Conservation (phyloP, 495 filamentous ascomycete genomes). For the Cryomyces minteri region DNA sequence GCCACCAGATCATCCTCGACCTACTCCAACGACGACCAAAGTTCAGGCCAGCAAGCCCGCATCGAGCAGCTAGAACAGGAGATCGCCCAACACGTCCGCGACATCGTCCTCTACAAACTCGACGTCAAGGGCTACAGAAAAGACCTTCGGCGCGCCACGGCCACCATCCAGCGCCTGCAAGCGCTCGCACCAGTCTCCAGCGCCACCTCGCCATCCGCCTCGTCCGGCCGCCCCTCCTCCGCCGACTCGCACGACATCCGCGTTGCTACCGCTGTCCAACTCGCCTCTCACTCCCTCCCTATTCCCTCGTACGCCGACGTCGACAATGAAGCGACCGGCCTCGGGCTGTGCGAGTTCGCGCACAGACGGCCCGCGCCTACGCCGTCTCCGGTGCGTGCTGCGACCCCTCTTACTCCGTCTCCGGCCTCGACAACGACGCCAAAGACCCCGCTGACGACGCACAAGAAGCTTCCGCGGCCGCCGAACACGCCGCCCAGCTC, state of each 20-base stretch:
- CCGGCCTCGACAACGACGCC: too few species aligned
- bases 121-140: slow-evolving; percentile 10
- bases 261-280: background rate
- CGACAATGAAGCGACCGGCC: too few species aligned
- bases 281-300: too few species aligned
- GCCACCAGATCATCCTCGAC: too few species aligned
- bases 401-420: too few species aligned
- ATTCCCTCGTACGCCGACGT: too few species aligned
- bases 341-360: too few species aligned
- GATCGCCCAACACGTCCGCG: slow-evolving; percentile 5
- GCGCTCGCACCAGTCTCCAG: background rate
- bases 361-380: too few species aligned
- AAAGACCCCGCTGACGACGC: slow-evolving; percentile 1
- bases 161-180: slow-evolving; percentile 2
- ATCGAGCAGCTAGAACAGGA: slow-evolving; percentile 4
- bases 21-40: too few species aligned
- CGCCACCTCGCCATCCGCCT: background rate
- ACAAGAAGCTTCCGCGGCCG: slow-evolving; percentile 4
- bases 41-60: background rate
- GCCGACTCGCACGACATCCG: background rate
- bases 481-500: too few species aligned
- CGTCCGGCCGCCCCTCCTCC: slow-evolving; percentile 1
- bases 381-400: too few species aligned
- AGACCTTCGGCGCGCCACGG: slow-evolving; percentile 6
- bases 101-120: slow-evolving; percentile 9